Evolutionary conservation across 1,284 basidiomycete genomes (phyloP).

Genomic region (Athelia sp.): DNA sequence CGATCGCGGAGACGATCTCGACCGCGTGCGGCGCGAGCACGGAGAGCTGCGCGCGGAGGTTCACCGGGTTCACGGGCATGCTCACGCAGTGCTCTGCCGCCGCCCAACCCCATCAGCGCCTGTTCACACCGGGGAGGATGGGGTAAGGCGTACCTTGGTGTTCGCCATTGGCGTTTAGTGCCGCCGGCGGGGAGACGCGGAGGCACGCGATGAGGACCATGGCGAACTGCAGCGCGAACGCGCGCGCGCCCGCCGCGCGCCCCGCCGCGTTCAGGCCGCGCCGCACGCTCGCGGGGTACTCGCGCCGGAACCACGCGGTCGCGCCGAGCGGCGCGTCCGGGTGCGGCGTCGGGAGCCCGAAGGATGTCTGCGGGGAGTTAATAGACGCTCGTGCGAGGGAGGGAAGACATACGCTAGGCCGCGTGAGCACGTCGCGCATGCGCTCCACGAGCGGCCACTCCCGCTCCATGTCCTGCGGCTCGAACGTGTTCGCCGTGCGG

Average conservation of each 20-base stretch:
- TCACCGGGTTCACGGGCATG: background rate
- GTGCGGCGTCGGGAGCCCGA: background rate
- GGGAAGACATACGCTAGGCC: background rate
- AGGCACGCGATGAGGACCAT: background rate
- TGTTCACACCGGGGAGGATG: too few relatives aligned
- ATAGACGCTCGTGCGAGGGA: background rate
- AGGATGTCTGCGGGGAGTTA: background rate
- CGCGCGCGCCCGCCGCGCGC: background rate
- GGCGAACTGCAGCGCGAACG: background rate
- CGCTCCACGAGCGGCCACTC: background rate
- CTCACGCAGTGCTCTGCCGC: background rate
- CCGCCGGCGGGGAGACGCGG: background rate
- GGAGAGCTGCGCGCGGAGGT: background rate
- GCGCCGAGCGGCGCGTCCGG: background rate
- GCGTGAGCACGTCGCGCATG: background rate
- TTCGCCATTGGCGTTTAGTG: too few relatives aligned
- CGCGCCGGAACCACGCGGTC: background rate
- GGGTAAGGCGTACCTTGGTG: too few relatives aligned
- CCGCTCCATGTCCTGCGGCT: background rate
- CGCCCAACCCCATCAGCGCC: too few relatives aligned
- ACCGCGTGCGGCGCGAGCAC: background rate
- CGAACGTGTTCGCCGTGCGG: background rate
- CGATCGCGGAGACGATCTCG: background rate
- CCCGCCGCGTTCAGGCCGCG: background rate
- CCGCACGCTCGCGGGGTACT: background rate